phyloP scores from a whole-genome alignment of 2,329 filamentous ascomycete genomes.

The Penicillium sp. region DNA sequence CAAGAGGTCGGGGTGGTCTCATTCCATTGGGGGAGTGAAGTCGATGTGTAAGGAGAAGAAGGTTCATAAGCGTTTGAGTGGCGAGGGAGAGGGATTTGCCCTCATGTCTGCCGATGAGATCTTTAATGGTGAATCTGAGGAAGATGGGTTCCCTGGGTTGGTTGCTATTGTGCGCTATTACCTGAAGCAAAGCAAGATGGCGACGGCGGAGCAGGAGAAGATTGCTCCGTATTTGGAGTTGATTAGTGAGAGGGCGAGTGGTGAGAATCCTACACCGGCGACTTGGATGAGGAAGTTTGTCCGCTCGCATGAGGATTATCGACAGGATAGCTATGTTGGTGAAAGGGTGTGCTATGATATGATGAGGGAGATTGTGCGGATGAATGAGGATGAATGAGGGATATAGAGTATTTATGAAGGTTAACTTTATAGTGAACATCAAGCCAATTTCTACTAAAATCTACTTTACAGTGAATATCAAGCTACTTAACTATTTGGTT shows the following conservation, averaged over 20 bases:
- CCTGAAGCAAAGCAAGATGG: slow-evolving; percentile 7
- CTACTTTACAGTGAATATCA: background rate
- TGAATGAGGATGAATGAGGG: background rate
- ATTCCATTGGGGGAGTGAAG: background rate
- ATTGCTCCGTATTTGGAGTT: slow-evolving; percentile 11
- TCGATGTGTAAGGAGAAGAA: background rate
- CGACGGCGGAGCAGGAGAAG: background rate
- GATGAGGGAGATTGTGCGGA: slow-evolving; percentile 9
- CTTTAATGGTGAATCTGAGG: slow-evolving; percentile 10
- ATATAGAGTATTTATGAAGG: background rate
- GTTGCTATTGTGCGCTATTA: slow-evolving; percentile 12
- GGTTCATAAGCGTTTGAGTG: background rate
- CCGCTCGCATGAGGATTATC: slow-evolving; percentile 10
- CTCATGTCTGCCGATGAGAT: slow-evolving; percentile 13
- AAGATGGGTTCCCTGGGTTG: slow-evolving; percentile 10
- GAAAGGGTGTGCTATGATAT: slow-evolving; percentile 16
- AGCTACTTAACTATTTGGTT: background rate
- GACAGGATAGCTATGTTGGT: slow-evolving; percentile 11
- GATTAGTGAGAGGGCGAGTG: slow-evolving; percentile 11
- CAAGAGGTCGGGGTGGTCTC: slow-evolving; percentile 58
- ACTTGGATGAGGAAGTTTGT: slow-evolving; percentile 18
- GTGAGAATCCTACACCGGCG: slow-evolving; percentile 13
- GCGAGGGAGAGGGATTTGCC: background rate
- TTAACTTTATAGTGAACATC: too few relatives aligned
- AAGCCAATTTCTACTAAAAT: too few relatives aligned